These are phyloP conservation scores for Blastobotrys chiropterorum DNA, from an alignment of 805 yeast species.

Conservation along the genomic window DNA sequence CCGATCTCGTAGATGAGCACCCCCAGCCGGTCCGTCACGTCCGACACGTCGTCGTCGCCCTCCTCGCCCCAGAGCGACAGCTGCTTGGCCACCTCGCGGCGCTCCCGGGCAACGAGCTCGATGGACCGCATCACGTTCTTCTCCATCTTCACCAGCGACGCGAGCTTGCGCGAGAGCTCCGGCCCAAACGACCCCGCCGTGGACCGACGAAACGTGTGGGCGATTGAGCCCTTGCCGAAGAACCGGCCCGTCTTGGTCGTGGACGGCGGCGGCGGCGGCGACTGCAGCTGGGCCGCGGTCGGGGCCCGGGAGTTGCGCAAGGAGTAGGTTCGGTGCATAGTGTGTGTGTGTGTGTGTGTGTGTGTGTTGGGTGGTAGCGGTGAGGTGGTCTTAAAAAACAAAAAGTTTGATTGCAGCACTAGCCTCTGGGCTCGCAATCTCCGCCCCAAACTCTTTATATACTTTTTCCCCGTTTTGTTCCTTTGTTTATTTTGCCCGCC, in stretches of 20 bases:
- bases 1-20: slow-evolving; percentile 93
- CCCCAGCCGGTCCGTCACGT: slow-evolving; percentile 95
- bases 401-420: too few relatives aligned
- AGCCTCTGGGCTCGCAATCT: not conserved
- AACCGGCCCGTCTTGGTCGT: slow-evolving; percentile 77
- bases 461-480: not conserved
- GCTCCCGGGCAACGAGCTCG: slow-evolving; percentile 88
- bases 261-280: slow-evolving; percentile 94
- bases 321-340: slow-evolving; percentile 97
- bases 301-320: slow-evolving; percentile 94
- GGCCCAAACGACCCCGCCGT: slow-evolving; percentile 94
- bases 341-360: slow-evolving; percentile 3
- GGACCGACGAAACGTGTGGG: slow-evolving; percentile 52
- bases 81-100: slow-evolving; percentile 95
- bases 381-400: too few relatives aligned
- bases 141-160: slow-evolving; percentile 91
- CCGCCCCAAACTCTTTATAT: not conserved
- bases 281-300: slow-evolving; percentile 89
- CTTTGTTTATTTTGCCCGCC: not conserved
- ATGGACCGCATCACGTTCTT: slow-evolving; percentile 91
- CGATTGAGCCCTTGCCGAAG: slow-evolving; percentile 69
- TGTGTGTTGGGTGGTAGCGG: too few relatives aligned
- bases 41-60: slow-evolving; percentile 94
- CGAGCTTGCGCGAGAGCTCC: slow-evolving; percentile 85
- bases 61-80: slow-evolving; percentile 97